Evolutionary conservation across 352 stramenopile species (phyloP), one percentile per base, ranked within the genome.

Genomic region (Phytopythium chamaehyphon): DNA sequence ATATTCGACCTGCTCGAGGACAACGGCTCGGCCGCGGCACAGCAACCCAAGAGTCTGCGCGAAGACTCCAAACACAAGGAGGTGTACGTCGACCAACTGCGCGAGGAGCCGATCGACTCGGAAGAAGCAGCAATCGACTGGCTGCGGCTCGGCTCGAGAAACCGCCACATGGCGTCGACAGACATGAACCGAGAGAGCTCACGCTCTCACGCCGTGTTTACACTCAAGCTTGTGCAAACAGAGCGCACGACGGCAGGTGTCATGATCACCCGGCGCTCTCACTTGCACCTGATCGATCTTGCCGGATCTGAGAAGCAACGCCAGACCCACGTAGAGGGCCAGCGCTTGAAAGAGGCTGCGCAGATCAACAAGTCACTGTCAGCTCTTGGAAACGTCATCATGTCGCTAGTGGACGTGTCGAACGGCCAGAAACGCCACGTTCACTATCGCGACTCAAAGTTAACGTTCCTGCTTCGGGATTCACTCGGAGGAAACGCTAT

Each of bases 171-270:
- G 49, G 96, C 89, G 6, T 86, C 90, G 2, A 99, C 97, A 0
- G 76, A 98, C 31, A 99, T 99, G 97, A 99, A 99, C 70, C 69
- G 85, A 22, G 95, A 96, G 57, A 98, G 87, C 37, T 98, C 91
- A 54, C 79, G 97, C 12, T 98, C 92, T 0, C 96, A 99, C 62
- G 95, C 96, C 6, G 96, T 99, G 21, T 99, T 99, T 59, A 98
- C 95, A 14, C 75, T 99, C 19, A 88, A 93, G 45, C 51, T 99
- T 38, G 81, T 98, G 55, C 86, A 89, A 21, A 85, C 71, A 3
- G 62, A 91, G 43, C 71, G 83, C 23, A 87, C 82, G 12, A 64
- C 70, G 3, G 57, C 64, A 28, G 83, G 81, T 18, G 64, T 84
- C 15, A 58, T 78, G 19, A 68, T 88, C 40, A 93, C 74, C 1